Conservation (phyloP, 208 protist genomes). For the Naegleria fowleri region DNA sequence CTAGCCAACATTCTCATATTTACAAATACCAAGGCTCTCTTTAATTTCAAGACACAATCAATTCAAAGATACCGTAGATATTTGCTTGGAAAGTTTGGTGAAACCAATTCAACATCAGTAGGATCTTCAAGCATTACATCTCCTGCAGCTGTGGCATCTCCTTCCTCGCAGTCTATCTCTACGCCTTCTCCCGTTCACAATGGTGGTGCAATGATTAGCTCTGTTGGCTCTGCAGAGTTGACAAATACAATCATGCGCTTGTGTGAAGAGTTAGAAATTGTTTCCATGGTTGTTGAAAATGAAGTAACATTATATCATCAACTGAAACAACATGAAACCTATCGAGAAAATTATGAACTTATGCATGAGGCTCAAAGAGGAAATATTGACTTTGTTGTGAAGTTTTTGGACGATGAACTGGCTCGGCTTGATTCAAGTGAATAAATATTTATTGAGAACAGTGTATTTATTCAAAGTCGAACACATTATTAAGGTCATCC, state of each 20-base stretch:
- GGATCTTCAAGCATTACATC: neutral
- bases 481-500: no score
- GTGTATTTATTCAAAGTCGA: no score
- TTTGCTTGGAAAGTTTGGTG: neutral
- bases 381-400: neutral
- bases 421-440: neutral
- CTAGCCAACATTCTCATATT: neutral
- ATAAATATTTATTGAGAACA: no score
- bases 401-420: neutral
- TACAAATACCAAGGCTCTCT: neutral
- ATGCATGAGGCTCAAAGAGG: neutral
- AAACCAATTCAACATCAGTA: neutral
- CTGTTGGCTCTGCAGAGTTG: neutral
- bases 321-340: neutral
- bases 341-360: neutral
- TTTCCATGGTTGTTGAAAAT: neutral
- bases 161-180: neutral
- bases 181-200: neutral
- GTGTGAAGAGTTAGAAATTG: neutral
- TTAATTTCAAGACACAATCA: neutral
- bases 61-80: neutral
- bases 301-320: neutral
- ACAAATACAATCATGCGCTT: neutral
- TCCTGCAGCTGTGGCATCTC: neutral
- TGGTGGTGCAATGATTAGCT: neutral